These are phyloP conservation scores for Pochonia chlamydosporia DNA, from an alignment of 2,329 filamentous ascomycete genomes.

Conservation along the genomic window DNA sequence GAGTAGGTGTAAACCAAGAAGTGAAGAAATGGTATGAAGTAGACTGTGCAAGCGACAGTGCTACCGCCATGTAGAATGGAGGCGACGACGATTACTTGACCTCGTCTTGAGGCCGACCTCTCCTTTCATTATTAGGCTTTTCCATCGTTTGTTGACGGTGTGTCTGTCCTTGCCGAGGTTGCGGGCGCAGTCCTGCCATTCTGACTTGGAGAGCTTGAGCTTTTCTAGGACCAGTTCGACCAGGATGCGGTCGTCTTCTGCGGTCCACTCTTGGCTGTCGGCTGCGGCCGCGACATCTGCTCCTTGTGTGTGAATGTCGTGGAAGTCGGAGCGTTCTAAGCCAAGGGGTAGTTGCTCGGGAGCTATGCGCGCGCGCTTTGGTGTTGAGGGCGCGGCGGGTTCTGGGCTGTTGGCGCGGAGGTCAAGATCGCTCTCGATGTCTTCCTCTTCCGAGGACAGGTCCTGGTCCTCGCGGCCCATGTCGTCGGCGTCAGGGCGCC, in stretches of 20 bases:
- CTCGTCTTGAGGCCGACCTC: conserved; percentile 53
- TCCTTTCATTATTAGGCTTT: conserved; percentile 52
- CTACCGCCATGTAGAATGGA: conserved; percentile 52
- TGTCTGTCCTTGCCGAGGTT: conserved; percentile 55
- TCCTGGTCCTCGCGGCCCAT: conserved; percentile 35
- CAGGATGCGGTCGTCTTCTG: conserved; percentile 58
- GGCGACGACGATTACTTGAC: conserved; percentile 34
- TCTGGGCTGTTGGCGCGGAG: conserved; percentile 13
- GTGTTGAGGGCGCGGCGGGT: conserved; percentile 39
- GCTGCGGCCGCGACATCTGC: conserved; percentile 37
- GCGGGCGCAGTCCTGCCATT: conserved; percentile 63
- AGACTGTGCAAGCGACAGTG: no score
- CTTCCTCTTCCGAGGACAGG: conserved; percentile 19
- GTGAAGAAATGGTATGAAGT: no score
- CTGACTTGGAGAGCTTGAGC: conserved; percentile 55
- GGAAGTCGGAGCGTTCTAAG: conserved; percentile 53
- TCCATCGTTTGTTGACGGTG: conserved; percentile 55
- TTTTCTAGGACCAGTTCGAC: conserved; percentile 65
- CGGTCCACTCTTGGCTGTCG: conserved; percentile 49
- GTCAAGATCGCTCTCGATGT: conserved; percentile 32
- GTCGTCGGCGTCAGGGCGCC: conserved; percentile 42
- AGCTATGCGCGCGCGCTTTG: conserved; percentile 55
- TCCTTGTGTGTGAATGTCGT: conserved; percentile 37
- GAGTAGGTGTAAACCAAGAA: no score
- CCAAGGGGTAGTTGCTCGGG: conserved; percentile 56